Evolutionary conservation across 352 stramenopile species (phyloP).

Genomic region (Pythium rishiriense): DNA sequence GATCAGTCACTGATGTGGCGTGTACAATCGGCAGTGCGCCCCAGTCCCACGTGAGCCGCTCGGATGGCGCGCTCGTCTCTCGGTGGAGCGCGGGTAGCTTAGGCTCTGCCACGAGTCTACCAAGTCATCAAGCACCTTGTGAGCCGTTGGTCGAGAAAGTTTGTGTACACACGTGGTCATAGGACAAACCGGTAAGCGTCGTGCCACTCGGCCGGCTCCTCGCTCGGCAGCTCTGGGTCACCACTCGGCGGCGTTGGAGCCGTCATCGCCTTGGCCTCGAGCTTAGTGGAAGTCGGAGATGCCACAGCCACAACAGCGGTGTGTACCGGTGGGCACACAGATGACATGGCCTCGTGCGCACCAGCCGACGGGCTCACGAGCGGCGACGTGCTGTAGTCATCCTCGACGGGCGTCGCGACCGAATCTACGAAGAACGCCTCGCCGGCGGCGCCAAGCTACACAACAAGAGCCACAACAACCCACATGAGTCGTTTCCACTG

Average conservation of each 20-base stretch:
- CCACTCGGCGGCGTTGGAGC: not conserved
- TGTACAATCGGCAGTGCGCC: conserved; percentile 45
- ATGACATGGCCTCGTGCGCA: not conserved
- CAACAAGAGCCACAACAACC: not conserved
- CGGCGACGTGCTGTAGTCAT: conserved; percentile 69
- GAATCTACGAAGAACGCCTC: conserved; percentile 81
- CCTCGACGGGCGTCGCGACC: conserved; percentile 53
- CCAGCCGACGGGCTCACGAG: conserved; percentile 42
- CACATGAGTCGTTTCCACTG: too few relatives aligned
- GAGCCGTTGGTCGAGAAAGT: not conserved
- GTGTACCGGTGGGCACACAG: not conserved
- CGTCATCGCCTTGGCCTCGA: not conserved
- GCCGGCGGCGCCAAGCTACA: conserved; percentile 52
- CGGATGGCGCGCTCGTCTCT: conserved; percentile 18
- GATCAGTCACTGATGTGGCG: conserved; percentile 17
- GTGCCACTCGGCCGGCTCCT: conserved; percentile 29
- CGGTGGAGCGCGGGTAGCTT: conserved; percentile 12
- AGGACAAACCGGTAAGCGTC: conserved; percentile 33
- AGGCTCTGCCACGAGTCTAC: conserved; percentile 22
- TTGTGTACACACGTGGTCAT: not conserved
- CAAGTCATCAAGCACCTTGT: not conserved
- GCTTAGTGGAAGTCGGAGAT: not conserved
- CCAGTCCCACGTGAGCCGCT: conserved; percentile 61
- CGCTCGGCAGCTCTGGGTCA: not conserved
- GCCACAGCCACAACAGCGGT: not conserved